Base-by-base conservation (phyloP, 2,329 filamentous ascomycete species). In the Byssoonygena ceratinophila region DNA sequence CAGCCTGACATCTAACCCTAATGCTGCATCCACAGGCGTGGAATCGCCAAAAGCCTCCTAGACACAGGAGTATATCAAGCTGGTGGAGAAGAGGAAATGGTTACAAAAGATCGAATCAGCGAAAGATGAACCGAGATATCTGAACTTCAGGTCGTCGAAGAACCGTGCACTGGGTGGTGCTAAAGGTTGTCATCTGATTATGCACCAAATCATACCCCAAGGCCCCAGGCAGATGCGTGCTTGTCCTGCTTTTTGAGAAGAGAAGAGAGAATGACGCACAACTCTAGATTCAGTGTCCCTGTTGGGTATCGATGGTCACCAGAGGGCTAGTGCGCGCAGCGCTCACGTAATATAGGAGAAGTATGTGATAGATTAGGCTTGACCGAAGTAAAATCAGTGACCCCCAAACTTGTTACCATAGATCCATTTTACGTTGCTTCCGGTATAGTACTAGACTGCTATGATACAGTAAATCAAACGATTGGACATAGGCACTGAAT, bases 41-140 rank as follows among this genome's bases (percentile, higher is more conserved):
- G 37, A 40, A 14, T 29, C 40, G 12, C 9, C 25, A 6, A n/a
- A 43, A 34, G 16, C 23, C 25, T 48, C 45, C 12, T 46, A 16
- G 18, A 36, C 47, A 27, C 41, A n/a, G 36, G 8, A 41, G 14
- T 12, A 44, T 52, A 18, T 45, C 27, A 39, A 52, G 41, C 18
- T 51, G 48, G 48, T 48, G 48, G 53, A 48, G 36, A 16, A 44
- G 31, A 25, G 22, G 36, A 18, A 43, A 50, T 4, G n/a, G 14
- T 7, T 8, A 36, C 18, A 12, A 36, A 12, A 23, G 2, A 1
- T n/a, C 1, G 23, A 31, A 5, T 18, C 8, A 18, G n/a, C 16
- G 31, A 29, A 7, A 41, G 40, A 31, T 49, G 46, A 49, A 12
- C 16, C 3, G 22, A 18, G 16, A 27, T 37, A 9, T 37, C n/a